phyloP scores from a whole-genome alignment of 768 basidiomycete genomes.

The Collybiopsis luxurians region DNA sequence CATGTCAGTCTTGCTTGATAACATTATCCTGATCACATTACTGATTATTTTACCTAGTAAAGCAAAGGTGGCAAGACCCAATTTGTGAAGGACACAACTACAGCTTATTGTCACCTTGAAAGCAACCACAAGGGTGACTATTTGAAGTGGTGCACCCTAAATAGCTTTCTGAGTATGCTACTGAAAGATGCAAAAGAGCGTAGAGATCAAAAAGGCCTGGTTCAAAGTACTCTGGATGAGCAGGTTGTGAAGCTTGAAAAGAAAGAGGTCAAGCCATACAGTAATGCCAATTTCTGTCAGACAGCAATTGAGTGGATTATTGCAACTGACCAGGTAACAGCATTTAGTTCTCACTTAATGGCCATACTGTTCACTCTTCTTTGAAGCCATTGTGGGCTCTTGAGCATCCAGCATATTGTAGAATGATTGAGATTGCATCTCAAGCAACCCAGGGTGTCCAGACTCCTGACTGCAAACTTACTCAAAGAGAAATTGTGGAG shows the following conservation, averaged over 20 bases:
- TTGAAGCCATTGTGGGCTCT: conserved; percentile 21
- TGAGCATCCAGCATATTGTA: conserved; percentile 27
- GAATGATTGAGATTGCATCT: conserved; percentile 31
- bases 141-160: background rate
- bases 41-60: background rate
- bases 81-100: background rate
- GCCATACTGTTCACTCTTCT: background rate
- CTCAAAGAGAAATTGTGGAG: conserved; percentile 21
- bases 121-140: background rate
- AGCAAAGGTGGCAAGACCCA: background rate
- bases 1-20: background rate
- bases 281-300: conserved; percentile 20
- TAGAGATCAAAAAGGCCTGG: background rate
- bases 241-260: conserved; percentile 2
- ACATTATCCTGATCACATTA: background rate
- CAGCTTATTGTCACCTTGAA: background rate
- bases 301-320: conserved; percentile 32
- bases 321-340: conserved; percentile 30
- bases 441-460: conserved; percentile 26
- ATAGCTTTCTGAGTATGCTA: conserved; percentile 20
- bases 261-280: conserved; percentile 16
- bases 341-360: background rate
- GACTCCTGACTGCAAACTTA: conserved; percentile 22
- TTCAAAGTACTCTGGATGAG: conserved; percentile 4
- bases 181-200: conserved; percentile 14